Conservation (phyloP, 805 yeast genomes). For the Pichia insulana region DNA sequence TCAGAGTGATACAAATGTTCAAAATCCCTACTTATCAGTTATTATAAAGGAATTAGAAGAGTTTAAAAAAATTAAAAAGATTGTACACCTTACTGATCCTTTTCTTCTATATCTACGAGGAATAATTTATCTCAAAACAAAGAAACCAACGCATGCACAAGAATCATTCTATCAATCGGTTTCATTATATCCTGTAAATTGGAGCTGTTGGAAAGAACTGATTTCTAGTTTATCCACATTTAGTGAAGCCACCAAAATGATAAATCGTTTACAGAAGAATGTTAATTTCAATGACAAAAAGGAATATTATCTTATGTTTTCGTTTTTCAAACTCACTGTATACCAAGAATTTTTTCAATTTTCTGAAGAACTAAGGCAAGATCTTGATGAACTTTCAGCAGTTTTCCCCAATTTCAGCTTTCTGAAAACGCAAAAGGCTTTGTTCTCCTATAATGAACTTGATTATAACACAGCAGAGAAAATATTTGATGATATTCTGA, state of each 20-base stretch:
- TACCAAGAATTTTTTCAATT: slow-evolving; percentile 76
- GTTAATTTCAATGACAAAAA: slow-evolving; percentile 25
- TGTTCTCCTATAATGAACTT: slow-evolving; percentile 73
- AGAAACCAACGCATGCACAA: slow-evolving; percentile 53
- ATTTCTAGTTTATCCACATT: slow-evolving; percentile 49
- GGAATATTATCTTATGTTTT: slow-evolving; percentile 24
- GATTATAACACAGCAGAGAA: slow-evolving; percentile 76
- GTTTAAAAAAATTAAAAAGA: slow-evolving; percentile 15
- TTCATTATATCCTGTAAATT: slow-evolving; percentile 67
- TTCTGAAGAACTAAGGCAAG: slow-evolving; percentile 40
- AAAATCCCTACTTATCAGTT: slow-evolving; percentile 23
- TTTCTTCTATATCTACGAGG: slow-evolving; percentile 70
- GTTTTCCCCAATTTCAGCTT: slow-evolving; percentile 69
- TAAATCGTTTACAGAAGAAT: slow-evolving; percentile 31
- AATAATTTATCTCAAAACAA: slow-evolving; percentile 51
- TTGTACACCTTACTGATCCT: slow-evolving; percentile 33
- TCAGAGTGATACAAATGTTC: slow-evolving; percentile 28
- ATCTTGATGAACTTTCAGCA: slow-evolving; percentile 39
- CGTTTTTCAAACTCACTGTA: slow-evolving; percentile 56
- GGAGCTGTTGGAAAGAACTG: slow-evolving; percentile 91
- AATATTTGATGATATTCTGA: slow-evolving; percentile 66
- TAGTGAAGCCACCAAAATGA: slow-evolving; percentile 45
- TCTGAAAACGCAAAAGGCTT: slow-evolving; percentile 72
- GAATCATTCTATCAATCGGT: slow-evolving; percentile 53
- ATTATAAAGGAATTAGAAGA: slow-evolving; percentile 37